Conservation (phyloP, 768 basidiomycete genomes). For the Lentinula boryana region DNA sequence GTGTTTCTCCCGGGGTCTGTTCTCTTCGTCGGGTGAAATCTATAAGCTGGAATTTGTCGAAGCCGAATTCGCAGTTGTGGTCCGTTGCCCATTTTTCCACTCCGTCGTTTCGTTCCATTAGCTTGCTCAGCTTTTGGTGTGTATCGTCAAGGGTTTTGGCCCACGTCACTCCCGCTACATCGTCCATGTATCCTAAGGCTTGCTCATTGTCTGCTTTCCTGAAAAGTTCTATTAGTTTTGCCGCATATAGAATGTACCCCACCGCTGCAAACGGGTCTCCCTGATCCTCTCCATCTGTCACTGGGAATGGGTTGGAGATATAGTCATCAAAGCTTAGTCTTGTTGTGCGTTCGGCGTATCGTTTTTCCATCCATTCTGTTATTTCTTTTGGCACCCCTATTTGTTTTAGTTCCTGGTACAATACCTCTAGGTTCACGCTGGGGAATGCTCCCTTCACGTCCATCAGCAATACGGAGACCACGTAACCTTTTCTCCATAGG, state of each 20-base stretch:
- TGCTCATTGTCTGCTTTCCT: conserved; percentile 8
- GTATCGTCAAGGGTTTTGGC: conserved; percentile 8
- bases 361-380: no score
- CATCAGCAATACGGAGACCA: conserved; percentile 20
- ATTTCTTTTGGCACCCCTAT: conserved; percentile 16
- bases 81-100: not conserved
- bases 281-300: conserved; percentile 19
- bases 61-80: not conserved
- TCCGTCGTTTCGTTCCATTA: conserved; percentile 9
- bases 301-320: conserved; percentile 11
- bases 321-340: conserved; percentile 21
- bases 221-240: conserved; percentile 11
- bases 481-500: conserved; percentile 16
- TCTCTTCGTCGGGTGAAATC: not conserved
- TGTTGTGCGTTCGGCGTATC: conserved; percentile 7
- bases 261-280: conserved; percentile 20
- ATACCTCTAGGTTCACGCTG: conserved; percentile 10
- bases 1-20: not conserved
- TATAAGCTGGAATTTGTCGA: not conserved
- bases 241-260: conserved; percentile 17
- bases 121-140: conserved; percentile 2
- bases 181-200: conserved; percentile 13
- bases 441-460: conserved; percentile 24
- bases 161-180: conserved; percentile 5
- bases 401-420: conserved; percentile 18